Evolutionary conservation across 2,329 filamentous ascomycete species (phyloP).

Genomic region (Fusarium dlaminii): DNA sequence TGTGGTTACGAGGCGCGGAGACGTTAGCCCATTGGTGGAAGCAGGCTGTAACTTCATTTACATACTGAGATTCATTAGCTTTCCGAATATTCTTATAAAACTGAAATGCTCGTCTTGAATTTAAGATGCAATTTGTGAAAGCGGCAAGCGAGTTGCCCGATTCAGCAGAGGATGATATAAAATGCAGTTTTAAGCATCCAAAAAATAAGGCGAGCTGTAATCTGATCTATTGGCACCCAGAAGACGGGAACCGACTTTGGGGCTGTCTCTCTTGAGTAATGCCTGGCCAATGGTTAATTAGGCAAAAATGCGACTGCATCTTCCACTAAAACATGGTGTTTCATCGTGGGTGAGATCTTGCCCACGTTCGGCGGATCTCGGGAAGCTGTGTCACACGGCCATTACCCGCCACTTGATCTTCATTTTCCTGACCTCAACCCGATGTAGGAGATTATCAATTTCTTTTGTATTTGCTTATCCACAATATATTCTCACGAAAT

Average conservation of each 20-base stretch:
- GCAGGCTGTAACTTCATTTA: no score
- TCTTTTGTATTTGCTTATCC: fast-evolving
- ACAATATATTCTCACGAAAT: fast-evolving
- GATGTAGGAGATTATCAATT: background rate
- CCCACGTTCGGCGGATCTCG: background rate
- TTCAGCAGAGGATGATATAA: background rate
- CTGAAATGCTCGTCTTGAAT: background rate
- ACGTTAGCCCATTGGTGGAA: background rate
- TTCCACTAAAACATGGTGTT: background rate
- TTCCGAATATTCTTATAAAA: no score
- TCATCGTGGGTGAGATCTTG: background rate
- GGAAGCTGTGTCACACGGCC: background rate
- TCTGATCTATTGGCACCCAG: background rate
- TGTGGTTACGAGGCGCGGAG: background rate
- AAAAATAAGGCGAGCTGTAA: background rate
- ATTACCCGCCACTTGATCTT: background rate
- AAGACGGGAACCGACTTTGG: fast-evolving
- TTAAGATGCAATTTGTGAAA: background rate
- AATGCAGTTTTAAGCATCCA: fast-evolving
- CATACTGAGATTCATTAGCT: fast-evolving
- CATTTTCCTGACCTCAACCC: fast-evolving
- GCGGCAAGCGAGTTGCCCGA: background rate
- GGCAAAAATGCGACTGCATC: background rate
- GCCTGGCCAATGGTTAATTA: background rate
- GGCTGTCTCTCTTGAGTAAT: background rate